A percentile compares a stretch with the other conserved stretches of the same genome.
These are phyloP conservation scores for Plectosphaerella plurivora DNA, from an alignment of 2,329 filamentous ascomycete species.

Conservation along the genomic window DNA sequence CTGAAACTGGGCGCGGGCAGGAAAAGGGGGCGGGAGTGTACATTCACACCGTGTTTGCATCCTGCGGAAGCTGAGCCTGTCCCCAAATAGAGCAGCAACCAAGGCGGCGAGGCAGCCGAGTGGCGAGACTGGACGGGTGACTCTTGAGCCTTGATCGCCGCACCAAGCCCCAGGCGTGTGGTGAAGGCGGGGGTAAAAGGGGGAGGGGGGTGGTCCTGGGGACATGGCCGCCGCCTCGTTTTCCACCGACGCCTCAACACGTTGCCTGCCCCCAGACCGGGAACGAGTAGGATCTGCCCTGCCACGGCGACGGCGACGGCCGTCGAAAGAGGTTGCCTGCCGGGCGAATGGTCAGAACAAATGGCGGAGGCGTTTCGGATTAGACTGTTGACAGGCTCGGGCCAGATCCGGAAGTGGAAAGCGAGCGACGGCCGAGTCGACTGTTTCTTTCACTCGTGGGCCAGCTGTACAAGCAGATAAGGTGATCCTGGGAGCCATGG, in stretches of 20 bases:
- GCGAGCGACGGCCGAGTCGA: slow-evolving; percentile 13
- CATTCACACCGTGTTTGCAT: slow-evolving; percentile 11
- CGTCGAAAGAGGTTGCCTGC: not conserved
- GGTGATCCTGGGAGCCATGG: slow-evolving; percentile 16
- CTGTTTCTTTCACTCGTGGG: not conserved
- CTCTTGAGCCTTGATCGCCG: no score
- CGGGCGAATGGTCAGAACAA: not conserved
- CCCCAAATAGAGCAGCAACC: no score
- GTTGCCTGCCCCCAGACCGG: not conserved
- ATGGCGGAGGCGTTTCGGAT: not conserved
- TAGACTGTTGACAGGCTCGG: not conserved
- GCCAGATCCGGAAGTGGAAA: slow-evolving; percentile 7
- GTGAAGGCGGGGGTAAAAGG: no score
- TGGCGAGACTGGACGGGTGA: no score
- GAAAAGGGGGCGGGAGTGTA: slow-evolving; percentile 7
- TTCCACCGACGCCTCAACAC: not conserved
- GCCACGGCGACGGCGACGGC: no score
- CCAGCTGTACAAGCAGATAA: slow-evolving; percentile 10
- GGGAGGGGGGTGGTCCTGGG: not conserved
- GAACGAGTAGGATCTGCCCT: no score
- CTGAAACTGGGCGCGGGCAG: slow-evolving; percentile 8
- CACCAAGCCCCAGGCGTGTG: no score
- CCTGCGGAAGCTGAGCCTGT: not conserved
- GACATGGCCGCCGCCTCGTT: not conserved
- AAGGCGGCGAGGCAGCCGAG: no score